phyloP scores from a whole-genome alignment of 768 basidiomycete genomes.

The Mrakia blollopis region DNA sequence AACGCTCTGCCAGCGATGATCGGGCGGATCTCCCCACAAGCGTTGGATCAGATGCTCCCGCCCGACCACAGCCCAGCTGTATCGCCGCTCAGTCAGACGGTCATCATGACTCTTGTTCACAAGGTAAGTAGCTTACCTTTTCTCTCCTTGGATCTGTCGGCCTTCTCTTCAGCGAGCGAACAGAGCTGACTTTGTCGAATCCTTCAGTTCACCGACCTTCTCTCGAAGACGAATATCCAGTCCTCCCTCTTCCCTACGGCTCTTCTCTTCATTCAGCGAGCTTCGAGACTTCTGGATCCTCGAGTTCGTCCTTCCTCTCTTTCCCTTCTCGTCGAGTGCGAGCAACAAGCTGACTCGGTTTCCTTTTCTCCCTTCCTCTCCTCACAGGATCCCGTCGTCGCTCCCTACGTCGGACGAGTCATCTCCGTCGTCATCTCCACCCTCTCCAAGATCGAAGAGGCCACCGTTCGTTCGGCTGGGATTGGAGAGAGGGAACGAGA shows the following conservation, averaged over 20 bases:
- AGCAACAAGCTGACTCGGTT: not conserved
- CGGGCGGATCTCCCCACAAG: not conserved
- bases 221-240: slow-evolving; percentile 3
- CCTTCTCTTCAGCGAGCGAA: not conserved
- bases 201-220: slow-evolving; percentile 20
- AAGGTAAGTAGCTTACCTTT: slow-evolving; percentile 5
- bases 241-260: slow-evolving; percentile 18
- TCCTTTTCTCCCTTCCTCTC: not conserved
- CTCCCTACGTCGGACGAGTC: slow-evolving; percentile 18
- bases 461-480: not conserved
- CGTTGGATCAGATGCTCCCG: not conserved
- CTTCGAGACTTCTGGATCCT: slow-evolving; percentile 17
- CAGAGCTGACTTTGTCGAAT: not conserved
- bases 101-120: slow-evolving; percentile 20
- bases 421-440: slow-evolving; percentile 15
- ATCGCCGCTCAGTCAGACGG: slow-evolving; percentile 22
- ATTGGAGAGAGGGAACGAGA: not conserved
- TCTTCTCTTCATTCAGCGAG: slow-evolving; percentile 12
- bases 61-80: not conserved
- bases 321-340: not conserved
- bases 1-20: slow-evolving; percentile 10
- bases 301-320: not conserved
- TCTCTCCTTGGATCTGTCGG: no score
- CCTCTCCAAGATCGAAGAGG: slow-evolving; percentile 9
- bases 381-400: slow-evolving; percentile 20